Percentiles rank a stretch among this genome's conserved stretches.
phyloP scores from a whole-genome alignment of 2,329 filamentous ascomycete species.

The Beauveria sp. region DNA sequence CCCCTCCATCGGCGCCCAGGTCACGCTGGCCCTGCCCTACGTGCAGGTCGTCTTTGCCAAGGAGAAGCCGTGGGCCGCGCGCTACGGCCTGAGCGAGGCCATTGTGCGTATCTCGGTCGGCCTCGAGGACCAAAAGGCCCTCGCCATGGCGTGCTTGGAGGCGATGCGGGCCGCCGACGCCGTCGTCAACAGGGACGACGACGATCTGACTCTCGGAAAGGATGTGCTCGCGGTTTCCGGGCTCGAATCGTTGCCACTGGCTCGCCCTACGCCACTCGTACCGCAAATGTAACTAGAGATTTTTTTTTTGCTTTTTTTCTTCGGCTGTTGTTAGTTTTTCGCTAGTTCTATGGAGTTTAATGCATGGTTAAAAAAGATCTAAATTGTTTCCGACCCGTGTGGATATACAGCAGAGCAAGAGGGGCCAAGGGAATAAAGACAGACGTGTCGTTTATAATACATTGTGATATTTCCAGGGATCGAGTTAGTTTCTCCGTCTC shows the following conservation, averaged over 20 bases:
- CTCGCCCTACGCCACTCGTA: neutral
- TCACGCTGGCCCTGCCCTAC: conserved; percentile 42
- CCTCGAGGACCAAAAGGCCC: conserved; percentile 34
- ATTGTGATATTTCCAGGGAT: too few species aligned
- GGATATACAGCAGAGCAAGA: neutral
- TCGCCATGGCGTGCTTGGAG: conserved; percentile 17
- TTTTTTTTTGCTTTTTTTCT: neutral
- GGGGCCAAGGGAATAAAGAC: too few species aligned
- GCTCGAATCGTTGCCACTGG: neutral
- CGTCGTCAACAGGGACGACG: neutral
- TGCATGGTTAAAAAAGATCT: neutral
- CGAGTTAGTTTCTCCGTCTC: too few species aligned
- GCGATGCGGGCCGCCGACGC: neutral
- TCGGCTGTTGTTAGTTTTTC: neutral
- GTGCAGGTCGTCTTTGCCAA: conserved; percentile 35
- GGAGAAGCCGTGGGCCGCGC: conserved; percentile 28
- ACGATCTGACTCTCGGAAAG: neutral
- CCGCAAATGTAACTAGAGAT: neutral
- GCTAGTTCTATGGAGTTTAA: neutral
- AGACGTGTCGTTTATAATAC: too few species aligned
- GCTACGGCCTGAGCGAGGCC: conserved; percentile 30
- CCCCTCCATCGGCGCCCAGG: conserved; percentile 46
- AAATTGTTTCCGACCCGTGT: neutral
- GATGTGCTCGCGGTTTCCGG: neutral
- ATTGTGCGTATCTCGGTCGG: conserved; percentile 41